Base-by-base conservation (phyloP, 257 asterid species). In the Solanum virginianum region DNA sequence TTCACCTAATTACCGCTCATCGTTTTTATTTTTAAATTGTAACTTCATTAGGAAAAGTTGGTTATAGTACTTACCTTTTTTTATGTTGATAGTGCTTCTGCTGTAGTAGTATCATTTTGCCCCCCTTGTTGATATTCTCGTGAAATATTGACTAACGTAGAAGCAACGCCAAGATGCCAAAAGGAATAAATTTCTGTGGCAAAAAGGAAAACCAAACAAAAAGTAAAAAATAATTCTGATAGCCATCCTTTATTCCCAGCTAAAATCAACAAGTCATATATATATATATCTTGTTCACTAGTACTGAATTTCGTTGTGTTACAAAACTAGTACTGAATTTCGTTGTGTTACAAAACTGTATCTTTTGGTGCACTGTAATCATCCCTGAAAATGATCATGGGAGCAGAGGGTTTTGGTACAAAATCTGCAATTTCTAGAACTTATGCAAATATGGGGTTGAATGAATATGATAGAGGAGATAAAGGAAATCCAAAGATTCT, bases 401-500 rank as follows among this genome's bases (percentile, higher is more conserved):
- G 89, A 77, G 81, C 88, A 57, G 88, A 56, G 4, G 88, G 85
- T 49, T 86, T 82, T 55, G 87, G 77, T 43, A 47, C 84, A 57
- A 70, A 80, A 62, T 89, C 88, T 26, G 55, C 15, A 2, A 72
- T 39, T 59, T 53, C 88, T 8, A 84, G n/a, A 32, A 66, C 75
- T 43, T 79, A 62, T 80, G 41, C 62, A 18, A 63, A 62, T 70
- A 49, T 77, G 72, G 86, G 88, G 14, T 83, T 85, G 60, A 69
- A 65, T 16, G 87, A 88, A 41, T 53, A 69, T 43, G 85, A 84
- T 7, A 69, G 70, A 45, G 84, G 81, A 65, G 82, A 18, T 16
- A 59, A 55, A 49, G 88, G 85, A 66, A 69, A 87, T 18, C 90
- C 92, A 16, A 85, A 68, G 77, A 59, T 90, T 68, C 80, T 90